These are phyloP conservation scores for Aspergillus ruber DNA, from an alignment of 2,329 filamentous ascomycete genomes.

Conservation along the genomic window DNA sequence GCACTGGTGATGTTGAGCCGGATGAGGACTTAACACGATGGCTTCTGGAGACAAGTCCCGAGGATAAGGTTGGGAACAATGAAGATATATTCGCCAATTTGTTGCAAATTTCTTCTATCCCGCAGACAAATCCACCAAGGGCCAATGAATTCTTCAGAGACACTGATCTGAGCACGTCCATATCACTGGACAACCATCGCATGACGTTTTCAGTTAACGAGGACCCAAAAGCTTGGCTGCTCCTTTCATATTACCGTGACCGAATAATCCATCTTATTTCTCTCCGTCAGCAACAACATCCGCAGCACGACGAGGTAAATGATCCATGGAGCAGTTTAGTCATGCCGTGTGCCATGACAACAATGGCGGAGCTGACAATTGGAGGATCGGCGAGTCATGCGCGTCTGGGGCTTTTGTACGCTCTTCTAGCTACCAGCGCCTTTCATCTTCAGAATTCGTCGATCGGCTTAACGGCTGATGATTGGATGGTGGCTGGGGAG, in stretches of 20 bases:
- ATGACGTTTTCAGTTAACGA: background rate
- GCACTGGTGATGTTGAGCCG: background rate
- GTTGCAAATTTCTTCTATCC: background rate
- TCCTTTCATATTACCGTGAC: slow-evolving; percentile 13
- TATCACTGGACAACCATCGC: background rate
- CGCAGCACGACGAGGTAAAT: slow-evolving; percentile 5
- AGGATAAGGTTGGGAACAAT: background rate
- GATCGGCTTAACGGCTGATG: background rate
- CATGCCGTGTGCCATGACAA: slow-evolving; percentile 8
- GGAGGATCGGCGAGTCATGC: slow-evolving; percentile 2
- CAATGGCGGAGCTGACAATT: slow-evolving; percentile 7
- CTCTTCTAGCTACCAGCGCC: slow-evolving; percentile 9
- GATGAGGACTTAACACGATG: background rate
- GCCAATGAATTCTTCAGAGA: background rate
- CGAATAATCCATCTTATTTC: slow-evolving; percentile 7
- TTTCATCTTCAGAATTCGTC: slow-evolving; percentile 9
- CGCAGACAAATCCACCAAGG: background rate
- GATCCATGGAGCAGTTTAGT: slow-evolving; percentile 8
- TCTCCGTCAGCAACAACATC: slow-evolving; percentile 5
- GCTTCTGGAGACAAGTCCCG: background rate
- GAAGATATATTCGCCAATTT: background rate
- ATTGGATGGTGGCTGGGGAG: slow-evolving; percentile 2
- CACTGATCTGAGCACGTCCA: background rate
- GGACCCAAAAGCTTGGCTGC: slow-evolving; percentile 7
- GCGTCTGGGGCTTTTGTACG: slow-evolving; percentile 7